Percentiles rank a stretch among this genome's conserved stretches.
Evolutionary conservation across 768 basidiomycete genomes (phyloP).

Genomic region (Chalciporus sphaerocephalus): DNA sequence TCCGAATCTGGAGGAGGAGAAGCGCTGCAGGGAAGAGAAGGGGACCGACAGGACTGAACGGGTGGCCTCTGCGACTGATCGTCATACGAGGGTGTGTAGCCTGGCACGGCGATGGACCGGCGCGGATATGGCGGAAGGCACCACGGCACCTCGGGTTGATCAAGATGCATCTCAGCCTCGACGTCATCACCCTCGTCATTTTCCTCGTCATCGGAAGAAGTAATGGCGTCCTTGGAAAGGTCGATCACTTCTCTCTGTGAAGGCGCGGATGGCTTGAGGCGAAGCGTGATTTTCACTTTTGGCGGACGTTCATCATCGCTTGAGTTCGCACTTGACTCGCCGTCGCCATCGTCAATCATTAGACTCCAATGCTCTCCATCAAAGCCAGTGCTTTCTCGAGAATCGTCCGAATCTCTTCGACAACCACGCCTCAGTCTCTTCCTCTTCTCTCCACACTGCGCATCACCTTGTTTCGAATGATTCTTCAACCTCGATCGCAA

Average conservation of each 20-base stretch:
- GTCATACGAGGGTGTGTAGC: slow-evolving; percentile 44
- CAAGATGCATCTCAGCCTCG: slow-evolving; percentile 17
- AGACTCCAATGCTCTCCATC: slow-evolving; percentile 21
- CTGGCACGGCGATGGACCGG: slow-evolving; percentile 53
- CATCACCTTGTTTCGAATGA: slow-evolving; percentile 33
- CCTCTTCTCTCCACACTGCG: slow-evolving; percentile 44
- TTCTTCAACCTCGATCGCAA: slow-evolving; percentile 40
- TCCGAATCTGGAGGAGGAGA: slow-evolving; percentile 70
- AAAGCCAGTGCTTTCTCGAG: slow-evolving; percentile 5
- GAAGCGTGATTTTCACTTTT: slow-evolving; percentile 68
- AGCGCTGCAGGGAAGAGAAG: slow-evolving; percentile 54
- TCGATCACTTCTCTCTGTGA: slow-evolving; percentile 34
- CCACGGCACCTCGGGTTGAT: slow-evolving; percentile 39
- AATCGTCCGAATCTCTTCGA: slow-evolving; percentile 20
- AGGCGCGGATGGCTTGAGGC: slow-evolving; percentile 42
- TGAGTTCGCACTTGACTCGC: slow-evolving; percentile 19
- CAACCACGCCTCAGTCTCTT: slow-evolving; percentile 38
- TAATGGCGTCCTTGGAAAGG: slow-evolving; percentile 36
- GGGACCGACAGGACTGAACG: slow-evolving; percentile 43
- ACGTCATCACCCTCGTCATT: slow-evolving; percentile 19
- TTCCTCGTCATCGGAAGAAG: slow-evolving; percentile 37
- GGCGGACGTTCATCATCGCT: slow-evolving; percentile 40
- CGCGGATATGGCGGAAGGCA: slow-evolving; percentile 55
- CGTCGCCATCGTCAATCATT: slow-evolving; percentile 24
- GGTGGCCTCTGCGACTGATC: slow-evolving; percentile 34